Conservation (phyloP, 2,329 filamentous ascomycete genomes). For the Diaporthe sp. region DNA sequence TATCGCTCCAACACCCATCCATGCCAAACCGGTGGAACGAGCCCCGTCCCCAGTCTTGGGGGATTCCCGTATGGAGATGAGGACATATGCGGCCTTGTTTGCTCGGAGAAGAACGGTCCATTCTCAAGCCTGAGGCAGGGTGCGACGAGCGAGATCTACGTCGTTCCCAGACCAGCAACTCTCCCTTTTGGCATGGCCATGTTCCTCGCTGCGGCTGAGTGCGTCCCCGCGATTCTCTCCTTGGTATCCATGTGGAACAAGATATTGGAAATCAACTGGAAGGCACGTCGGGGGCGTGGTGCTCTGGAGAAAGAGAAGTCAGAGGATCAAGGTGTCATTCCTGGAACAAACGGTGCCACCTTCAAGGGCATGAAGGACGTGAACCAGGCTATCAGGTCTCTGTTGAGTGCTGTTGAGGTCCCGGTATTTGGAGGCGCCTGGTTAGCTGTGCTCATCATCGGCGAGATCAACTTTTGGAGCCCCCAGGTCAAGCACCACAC, state of each 20-base stretch:
- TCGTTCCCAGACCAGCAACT: constrained; percentile 66
- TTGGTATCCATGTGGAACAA: constrained; percentile 72
- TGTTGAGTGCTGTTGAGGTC: constrained; percentile 66
- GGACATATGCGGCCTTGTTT: constrained; percentile 58
- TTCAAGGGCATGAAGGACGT: constrained; percentile 61
- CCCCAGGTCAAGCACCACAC: constrained; percentile 65
- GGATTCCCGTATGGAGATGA: constrained; percentile 56
- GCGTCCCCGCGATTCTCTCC: constrained; percentile 71
- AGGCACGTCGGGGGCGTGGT: constrained; percentile 41
- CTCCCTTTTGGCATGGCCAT: constrained; percentile 70
- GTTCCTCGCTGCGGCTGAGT: constrained; percentile 71
- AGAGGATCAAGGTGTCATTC: constrained; percentile 50
- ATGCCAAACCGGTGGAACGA: neutral
- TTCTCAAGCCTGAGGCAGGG: constrained; percentile 65
- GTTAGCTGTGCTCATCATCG: constrained; percentile 67
- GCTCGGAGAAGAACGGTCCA: constrained; percentile 57
- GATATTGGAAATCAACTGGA: constrained; percentile 72
- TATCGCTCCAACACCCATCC: constrained; percentile 56
- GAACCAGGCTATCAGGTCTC: constrained; percentile 64
- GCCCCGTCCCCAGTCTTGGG: constrained; percentile 51
- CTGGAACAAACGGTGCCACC: constrained; percentile 67
- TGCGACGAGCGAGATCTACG: constrained; percentile 69
- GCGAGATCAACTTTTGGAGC: constrained; percentile 74
- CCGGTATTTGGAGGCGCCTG: constrained; percentile 69
- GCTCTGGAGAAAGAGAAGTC: constrained; percentile 46